Conservation (phyloP, 768 basidiomycete species). For the Cantharellus anzutake region DNA sequence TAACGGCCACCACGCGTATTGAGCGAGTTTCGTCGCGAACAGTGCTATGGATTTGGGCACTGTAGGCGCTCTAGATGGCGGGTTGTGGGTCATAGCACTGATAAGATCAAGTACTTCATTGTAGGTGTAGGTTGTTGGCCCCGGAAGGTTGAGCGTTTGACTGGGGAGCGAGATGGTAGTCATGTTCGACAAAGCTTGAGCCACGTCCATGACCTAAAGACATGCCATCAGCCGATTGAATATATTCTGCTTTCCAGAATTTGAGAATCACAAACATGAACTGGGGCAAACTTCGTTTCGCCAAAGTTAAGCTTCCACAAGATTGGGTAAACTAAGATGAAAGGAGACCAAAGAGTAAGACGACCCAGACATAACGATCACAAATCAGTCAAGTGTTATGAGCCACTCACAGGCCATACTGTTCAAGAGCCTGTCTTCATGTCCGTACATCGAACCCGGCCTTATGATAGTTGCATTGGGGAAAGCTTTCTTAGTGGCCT, state of each 20-base stretch:
- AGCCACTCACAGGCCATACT: constrained; percentile 65
- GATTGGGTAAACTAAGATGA: constrained; percentile 57
- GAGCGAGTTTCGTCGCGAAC: constrained; percentile 39
- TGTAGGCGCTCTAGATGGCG: constrained; percentile 49
- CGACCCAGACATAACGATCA: background rate
- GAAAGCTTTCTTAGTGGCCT: constrained; percentile 65
- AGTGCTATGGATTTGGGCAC: constrained; percentile 59
- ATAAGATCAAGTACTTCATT: constrained; percentile 39
- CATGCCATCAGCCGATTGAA: background rate
- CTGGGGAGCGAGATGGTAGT: constrained; percentile 38
- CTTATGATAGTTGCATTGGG: constrained; percentile 74
- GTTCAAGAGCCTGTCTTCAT: constrained; percentile 85
- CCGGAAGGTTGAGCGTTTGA: constrained; percentile 59
- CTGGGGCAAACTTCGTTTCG: constrained; percentile 73
- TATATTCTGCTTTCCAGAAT: background rate
- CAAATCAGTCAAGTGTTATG: constrained; percentile 2
- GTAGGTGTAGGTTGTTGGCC: constrained; percentile 70
- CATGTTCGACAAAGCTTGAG: constrained; percentile 72
- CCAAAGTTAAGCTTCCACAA: constrained; percentile 89
- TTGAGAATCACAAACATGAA: constrained; percentile 44
- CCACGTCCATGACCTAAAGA: constrained; percentile 74
- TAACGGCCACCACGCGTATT: constrained; percentile 75
- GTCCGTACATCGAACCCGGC: constrained; percentile 75
- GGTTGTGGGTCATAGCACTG: constrained; percentile 57
- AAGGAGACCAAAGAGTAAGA: constrained; percentile 4